phyloP scores from a whole-genome alignment of 495 filamentous ascomycete species.

The Hyaloscypha hepaticicola region DNA sequence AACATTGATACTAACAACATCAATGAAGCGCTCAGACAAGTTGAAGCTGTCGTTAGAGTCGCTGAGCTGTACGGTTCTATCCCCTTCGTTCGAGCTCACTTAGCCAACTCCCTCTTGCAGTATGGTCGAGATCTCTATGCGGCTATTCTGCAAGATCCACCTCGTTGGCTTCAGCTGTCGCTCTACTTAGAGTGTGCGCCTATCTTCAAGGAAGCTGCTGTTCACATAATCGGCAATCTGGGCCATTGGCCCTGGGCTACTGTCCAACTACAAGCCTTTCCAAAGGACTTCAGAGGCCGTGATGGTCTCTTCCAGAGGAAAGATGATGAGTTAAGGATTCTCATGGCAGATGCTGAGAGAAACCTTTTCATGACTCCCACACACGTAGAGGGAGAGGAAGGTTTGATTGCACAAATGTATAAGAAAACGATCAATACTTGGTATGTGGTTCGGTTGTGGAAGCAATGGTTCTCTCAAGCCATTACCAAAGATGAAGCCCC shows the following conservation, averaged over 20 bases:
- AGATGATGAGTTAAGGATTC: background rate
- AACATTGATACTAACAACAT: constrained; percentile 15
- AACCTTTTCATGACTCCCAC: constrained; percentile 10
- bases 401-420: background rate
- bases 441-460: constrained; percentile 8
- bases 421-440: constrained; percentile 4
- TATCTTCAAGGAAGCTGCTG: constrained; percentile 27
- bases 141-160: constrained; percentile 18
- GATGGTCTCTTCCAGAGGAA: constrained; percentile 11
- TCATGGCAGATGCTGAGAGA: constrained; percentile 9
- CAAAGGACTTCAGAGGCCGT: background rate
- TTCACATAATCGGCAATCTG: constrained; percentile 23
- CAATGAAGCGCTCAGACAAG: constrained; percentile 12
- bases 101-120: constrained; percentile 2
- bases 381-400: background rate
- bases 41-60: constrained; percentile 5
- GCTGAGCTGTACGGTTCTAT: background rate
- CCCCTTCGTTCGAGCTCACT: background rate
- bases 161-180: constrained; percentile 19
- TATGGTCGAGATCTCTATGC: constrained; percentile 14
- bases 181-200: constrained; percentile 5
- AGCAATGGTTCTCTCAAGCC: constrained; percentile 11
- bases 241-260: background rate
- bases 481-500: background rate
- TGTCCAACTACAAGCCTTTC: background rate